Base-by-base conservation (phyloP, 2,329 filamentous ascomycete species). In the Neurospora sp. region DNA sequence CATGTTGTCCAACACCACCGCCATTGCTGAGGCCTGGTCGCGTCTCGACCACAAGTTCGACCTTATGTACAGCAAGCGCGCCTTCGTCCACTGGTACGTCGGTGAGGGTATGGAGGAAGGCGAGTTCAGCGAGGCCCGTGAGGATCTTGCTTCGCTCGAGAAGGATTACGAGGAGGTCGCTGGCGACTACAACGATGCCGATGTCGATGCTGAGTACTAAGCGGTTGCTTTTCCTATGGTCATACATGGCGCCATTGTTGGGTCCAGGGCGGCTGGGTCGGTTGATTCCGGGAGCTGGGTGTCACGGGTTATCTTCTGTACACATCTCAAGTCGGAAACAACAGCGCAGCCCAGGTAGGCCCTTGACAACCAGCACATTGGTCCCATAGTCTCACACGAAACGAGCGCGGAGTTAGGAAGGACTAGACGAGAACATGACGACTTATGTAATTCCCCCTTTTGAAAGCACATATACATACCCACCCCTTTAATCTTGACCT, bases 101-200 rank as follows among this genome's bases (percentile, higher is more conserved):
- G 92, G 92, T 74, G 92, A 96, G 83, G 92, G 92, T 83, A 96
- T 96, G 92, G 92, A 96, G 84, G 92, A 96, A 81, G 92, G 92
- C 77, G 92, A 96, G 81, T 96, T 96, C 84, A 91, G 90, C 73
- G 92, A 96, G 82, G 92, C 92, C 72, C 90, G 92, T 76, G 92
- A 96, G 84, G 92, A 96, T 80, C 85, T 96, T 72, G 92, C 92
- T 73, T 92, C 92, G 67, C 85, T 96, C 40, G 92, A 95, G 85
- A 92, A 91, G 84, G 92, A 95, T 77, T 95, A 95, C 79, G 91
- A 93, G 81, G 92, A 94, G 85, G 91, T 94, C 75, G 91, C 91
- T 72, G 87, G 85, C 79, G 91, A 94, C 81, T 92, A 90, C 74
- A 82, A 84, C 73, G 84, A 90, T 17, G 88, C 88, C 66, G 90